Conservation (phyloP, 176 grass and related monocot genomes). For the Aechmea fasciata region DNA sequence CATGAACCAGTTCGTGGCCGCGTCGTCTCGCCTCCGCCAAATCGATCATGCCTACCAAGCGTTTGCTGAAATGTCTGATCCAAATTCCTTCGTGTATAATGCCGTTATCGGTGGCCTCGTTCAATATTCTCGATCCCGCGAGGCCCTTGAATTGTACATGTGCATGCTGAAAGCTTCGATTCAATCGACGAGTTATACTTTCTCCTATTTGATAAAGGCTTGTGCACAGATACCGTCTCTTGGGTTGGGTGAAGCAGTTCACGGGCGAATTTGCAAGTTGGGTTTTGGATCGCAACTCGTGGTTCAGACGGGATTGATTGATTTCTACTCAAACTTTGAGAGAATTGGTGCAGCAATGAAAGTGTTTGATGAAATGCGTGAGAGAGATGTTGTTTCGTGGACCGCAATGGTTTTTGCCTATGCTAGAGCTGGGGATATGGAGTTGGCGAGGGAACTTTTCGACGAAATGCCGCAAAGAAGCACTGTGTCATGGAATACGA, state of each 20-base stretch:
- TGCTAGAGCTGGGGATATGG: constrained; percentile 9
- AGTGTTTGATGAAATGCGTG: background rate
- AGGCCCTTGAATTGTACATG: constrained; percentile 1
- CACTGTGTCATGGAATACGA: constrained; percentile 18
- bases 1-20: constrained; percentile 14
- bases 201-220: constrained; percentile 12
- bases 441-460: constrained; percentile 10
- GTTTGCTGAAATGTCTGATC: constrained; percentile 4
- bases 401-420: constrained; percentile 6
- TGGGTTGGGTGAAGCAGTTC: constrained; percentile 5
- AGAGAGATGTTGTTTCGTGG: constrained; percentile 12
- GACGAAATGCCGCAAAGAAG: constrained; percentile 16
- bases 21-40: background rate
- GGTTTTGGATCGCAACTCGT: constrained; percentile 14
- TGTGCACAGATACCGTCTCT: background rate
- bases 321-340: background rate
- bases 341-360: background rate
- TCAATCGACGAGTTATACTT: background rate
- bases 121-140: background rate
- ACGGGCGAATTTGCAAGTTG: constrained; percentile 4
- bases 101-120: constrained; percentile 8
- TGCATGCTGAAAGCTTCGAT: constrained; percentile 1
- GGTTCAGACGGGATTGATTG: constrained; percentile 5
- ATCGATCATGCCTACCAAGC: constrained; percentile 3
- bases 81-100: constrained; percentile 21